phyloP scores from a whole-genome alignment of 768 basidiomycete genomes.

The Lactarius vividus region DNA sequence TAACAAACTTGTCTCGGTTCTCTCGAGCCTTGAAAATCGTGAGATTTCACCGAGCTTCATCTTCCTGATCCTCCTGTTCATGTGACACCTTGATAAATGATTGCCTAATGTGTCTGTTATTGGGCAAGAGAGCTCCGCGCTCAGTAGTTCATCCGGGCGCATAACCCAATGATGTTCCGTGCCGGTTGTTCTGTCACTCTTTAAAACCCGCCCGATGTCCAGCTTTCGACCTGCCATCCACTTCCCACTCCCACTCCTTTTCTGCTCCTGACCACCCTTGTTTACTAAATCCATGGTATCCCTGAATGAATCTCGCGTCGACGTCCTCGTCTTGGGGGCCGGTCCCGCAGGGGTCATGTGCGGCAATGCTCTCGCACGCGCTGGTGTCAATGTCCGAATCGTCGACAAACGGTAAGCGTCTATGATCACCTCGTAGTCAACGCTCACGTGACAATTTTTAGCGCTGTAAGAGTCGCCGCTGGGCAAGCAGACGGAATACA shows the following conservation, averaged over 20 bases:
- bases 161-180: not conserved
- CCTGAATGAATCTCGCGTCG: conserved; percentile 42
- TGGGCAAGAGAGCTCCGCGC: not conserved
- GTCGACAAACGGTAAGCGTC: conserved; percentile 51
- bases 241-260: not conserved
- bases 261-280: not conserved
- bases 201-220: not conserved
- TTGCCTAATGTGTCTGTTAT: not conserved
- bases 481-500: conserved; percentile 59
- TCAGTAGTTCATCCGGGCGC: not conserved
- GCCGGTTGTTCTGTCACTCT: not conserved
- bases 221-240: not conserved
- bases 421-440: not conserved
- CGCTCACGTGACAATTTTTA: conserved; percentile 22
- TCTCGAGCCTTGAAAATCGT: not conserved
- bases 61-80: not conserved
- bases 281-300: conserved; percentile 2
- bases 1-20: not conserved
- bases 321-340: conserved; percentile 62
- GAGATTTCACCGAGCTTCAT: not conserved
- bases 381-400: conserved; percentile 57
- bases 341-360: conserved; percentile 68
- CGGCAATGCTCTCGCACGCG: conserved; percentile 55
- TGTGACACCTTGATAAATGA: not conserved
- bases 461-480: conserved; percentile 39